phyloP scores from a whole-genome alignment of 176 grass and related monocot species.

The Ensete ventricosum region DNA sequence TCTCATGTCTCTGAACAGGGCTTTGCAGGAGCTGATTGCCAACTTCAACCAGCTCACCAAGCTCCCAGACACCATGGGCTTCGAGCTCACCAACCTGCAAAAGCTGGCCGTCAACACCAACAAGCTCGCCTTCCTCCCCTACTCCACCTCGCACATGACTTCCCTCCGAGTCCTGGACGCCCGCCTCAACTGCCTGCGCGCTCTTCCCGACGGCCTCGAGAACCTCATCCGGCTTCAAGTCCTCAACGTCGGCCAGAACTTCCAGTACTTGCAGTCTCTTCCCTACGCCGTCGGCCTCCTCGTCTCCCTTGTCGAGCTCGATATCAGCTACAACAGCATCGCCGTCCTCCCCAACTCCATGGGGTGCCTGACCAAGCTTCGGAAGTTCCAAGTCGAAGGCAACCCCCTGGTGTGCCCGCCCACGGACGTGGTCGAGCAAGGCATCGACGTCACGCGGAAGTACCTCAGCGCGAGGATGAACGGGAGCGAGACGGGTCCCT shows the following conservation, averaged over 20 bases:
- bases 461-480: slow-evolving; percentile 22
- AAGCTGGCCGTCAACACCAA: slow-evolving; percentile 23
- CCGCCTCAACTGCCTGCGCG: slow-evolving; percentile 25
- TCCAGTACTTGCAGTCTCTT: slow-evolving; percentile 14
- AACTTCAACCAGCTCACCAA: slow-evolving; percentile 25
- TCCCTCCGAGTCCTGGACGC: slow-evolving; percentile 26
- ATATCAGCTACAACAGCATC: slow-evolving; percentile 30
- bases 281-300: slow-evolving; percentile 26
- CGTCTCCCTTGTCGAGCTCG: slow-evolving; percentile 18
- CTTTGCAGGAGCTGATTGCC: slow-evolving; percentile 21
- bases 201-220: slow-evolving; percentile 27
- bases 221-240: slow-evolving; percentile 23
- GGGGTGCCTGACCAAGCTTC: slow-evolving; percentile 19
- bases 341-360: slow-evolving; percentile 22
- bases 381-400: slow-evolving; percentile 19
- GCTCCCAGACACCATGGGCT: slow-evolving; percentile 22
- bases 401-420: slow-evolving; percentile 22
- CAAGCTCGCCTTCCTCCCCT: slow-evolving; percentile 23
- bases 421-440: slow-evolving; percentile 20
- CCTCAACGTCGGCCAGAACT: slow-evolving; percentile 28
- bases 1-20: slow-evolving; percentile 1
- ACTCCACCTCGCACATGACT: slow-evolving; percentile 28
- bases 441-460: slow-evolving; percentile 6
- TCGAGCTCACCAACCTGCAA: slow-evolving; percentile 21
- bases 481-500: background rate